A percentile compares a stretch with the other conserved stretches of the same genome.
Conservation (phyloP, 2,329 filamentous ascomycete genomes). For the Celoporthe dispersa region DNA sequence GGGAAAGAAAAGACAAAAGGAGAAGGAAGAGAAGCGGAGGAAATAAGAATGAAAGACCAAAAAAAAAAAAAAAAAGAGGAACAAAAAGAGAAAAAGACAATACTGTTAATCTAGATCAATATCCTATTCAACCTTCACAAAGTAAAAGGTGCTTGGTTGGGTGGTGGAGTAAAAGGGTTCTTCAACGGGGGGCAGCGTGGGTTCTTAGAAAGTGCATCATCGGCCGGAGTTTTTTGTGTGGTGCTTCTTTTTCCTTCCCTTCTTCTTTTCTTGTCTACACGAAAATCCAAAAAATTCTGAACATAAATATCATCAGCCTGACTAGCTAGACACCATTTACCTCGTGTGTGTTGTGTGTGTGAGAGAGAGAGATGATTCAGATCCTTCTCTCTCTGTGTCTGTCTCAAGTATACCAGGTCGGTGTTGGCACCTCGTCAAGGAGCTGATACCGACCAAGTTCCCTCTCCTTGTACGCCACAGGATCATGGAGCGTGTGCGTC, state of each 20-base stretch:
- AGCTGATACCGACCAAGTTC: slow-evolving; percentile 64
- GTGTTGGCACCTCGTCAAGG: slow-evolving; percentile 59
- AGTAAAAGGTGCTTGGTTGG: background rate
- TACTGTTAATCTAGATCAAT: background rate
- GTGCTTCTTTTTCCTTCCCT: background rate
- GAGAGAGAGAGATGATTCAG: background rate
- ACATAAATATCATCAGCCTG: background rate
- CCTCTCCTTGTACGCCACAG: slow-evolving; percentile 68
- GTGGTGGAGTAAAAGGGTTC: background rate
- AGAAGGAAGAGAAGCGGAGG: no score
- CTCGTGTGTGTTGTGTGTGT: background rate
- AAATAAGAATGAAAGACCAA: background rate
- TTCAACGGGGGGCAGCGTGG: background rate
- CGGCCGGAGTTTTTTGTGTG: background rate
- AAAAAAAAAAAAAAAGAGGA: background rate
- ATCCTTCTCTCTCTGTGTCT: no score
- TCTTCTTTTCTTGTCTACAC: no score
- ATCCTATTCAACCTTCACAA: background rate
- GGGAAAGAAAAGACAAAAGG: no score
- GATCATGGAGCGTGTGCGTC: slow-evolving; percentile 69
- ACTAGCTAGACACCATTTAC: background rate
- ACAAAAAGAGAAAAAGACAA: background rate
- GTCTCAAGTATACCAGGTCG: slow-evolving; percentile 63
- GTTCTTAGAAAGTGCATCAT: background rate
- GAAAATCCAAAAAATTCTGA: background rate